Evolutionary conservation across 2,329 filamentous ascomycete species (phyloP), one percentile per base, ranked within the genome.

Genomic region (Botryotinia convoluta): DNA sequence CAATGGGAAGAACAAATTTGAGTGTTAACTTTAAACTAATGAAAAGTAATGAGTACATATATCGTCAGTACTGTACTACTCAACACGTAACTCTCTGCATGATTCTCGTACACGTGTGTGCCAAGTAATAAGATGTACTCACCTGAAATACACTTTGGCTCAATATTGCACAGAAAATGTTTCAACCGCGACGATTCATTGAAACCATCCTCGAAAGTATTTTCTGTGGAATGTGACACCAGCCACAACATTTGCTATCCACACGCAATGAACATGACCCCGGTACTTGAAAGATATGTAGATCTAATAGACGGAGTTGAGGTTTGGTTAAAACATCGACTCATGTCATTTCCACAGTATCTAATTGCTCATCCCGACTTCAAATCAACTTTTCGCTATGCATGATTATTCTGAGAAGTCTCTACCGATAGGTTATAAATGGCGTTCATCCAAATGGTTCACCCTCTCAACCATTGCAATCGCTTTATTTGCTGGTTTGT

Each of bases 401-500:
- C 8, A 37, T n/a, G 64, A 51, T 5, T 67, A 12, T 20, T 35
- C 10, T 2, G n/a, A 9, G 7, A 37, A 37, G 35, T 51, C 64
- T 51, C n/a, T 51, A n/a, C 44, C 64, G 44, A 67, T 51, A 37
- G 64, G 64, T 32, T 51, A 35, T n/a, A 29, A 37, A 51, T 67
- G 64, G 64, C 64, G 64, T 26, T 51, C 44, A 14, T 67, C 64
- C 1, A 67, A 32, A 51, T 51, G 44, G 44, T 67, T 67, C n/a
- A 37, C 18, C 29, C 64, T 67, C 29, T 32, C 35, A 7, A 67
- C 64, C 12, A 51, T 67, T 18, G 64, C 64, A 51, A 51, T 67
- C 6, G 64, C 64, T 3, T 67, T 67, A 20, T 67, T 67, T n/a
- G 64, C 64, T 10, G 64, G 64, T 67, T 5, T 37, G 64, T 67